These are phyloP conservation scores for Lactifluus rugatus DNA, from an alignment of 768 basidiomycete species.

Conservation along the genomic window DNA sequence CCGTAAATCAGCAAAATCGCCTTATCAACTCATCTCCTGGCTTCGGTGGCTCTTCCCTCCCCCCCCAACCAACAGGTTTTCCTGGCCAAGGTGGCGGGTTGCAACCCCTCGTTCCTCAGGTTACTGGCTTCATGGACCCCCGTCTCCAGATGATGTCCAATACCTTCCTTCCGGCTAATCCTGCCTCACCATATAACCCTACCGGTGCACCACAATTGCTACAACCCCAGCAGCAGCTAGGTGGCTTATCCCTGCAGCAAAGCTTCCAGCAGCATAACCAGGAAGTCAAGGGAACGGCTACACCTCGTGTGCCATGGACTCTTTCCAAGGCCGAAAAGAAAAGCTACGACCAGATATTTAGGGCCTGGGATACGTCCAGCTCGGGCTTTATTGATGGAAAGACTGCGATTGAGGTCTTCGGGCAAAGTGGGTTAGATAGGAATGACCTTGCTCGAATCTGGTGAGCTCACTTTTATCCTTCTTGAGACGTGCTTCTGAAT, in stretches of 20 bases:
- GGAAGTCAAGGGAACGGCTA: conserved; percentile 50
- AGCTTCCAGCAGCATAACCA: conserved; percentile 85
- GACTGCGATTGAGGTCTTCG: conserved; percentile 87
- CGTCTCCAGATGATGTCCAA: conserved; percentile 82
- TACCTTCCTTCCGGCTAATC: conserved; percentile 80
- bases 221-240: conserved; percentile 33
- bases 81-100: conserved; percentile 29
- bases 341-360: conserved; percentile 91
- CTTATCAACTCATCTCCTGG: conserved; percentile 53
- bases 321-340: conserved; percentile 88
- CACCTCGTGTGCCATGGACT: conserved; percentile 76
- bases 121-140: conserved; percentile 77
- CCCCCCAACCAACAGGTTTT: conserved; percentile 53
- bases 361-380: conserved; percentile 82
- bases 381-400: conserved; percentile 81
- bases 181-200: conserved; percentile 46
- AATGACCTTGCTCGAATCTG: conserved; percentile 92
- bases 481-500: neutral
- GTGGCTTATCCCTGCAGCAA: conserved; percentile 59
- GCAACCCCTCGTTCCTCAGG: conserved; percentile 53
- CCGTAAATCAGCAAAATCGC: conserved; percentile 35
- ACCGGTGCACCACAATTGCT: conserved; percentile 62
- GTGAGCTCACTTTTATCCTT: conserved; percentile 37
- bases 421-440: conserved; percentile 79
- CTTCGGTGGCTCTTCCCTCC: conserved; percentile 33